Conservation (phyloP, 2,329 filamentous ascomycete species). For the Ambrosiella xylebori region DNA sequence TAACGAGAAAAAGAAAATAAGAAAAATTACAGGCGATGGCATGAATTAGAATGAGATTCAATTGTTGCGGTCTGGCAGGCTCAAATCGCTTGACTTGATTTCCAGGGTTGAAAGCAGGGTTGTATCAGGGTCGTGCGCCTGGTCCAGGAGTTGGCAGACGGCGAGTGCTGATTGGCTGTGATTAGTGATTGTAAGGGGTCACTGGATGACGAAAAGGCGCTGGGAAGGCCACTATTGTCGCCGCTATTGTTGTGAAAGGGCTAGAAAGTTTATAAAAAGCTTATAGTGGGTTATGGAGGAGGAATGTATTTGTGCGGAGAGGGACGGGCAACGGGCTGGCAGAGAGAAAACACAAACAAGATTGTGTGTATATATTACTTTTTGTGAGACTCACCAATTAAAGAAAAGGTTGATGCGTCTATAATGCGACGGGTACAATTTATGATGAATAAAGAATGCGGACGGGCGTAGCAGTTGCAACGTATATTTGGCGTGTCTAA, state of each 20-base stretch:
- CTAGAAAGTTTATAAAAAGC: not conserved
- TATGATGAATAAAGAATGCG: not conserved
- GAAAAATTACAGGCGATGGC: not conserved
- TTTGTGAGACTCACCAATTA: not conserved
- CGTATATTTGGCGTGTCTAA: not conserved
- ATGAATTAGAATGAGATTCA: constrained; percentile 1
- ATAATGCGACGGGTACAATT: not conserved
- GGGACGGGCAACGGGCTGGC: not conserved
- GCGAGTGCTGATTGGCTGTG: not conserved
- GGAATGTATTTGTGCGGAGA: not conserved
- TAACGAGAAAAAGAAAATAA: not conserved
- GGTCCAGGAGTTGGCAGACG: not conserved
- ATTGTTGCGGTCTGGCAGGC: not conserved
- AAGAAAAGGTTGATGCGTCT: not conserved
- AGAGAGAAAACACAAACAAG: not conserved
- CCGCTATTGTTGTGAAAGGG: not conserved
- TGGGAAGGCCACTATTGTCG: not conserved
- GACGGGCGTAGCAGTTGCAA: not conserved
- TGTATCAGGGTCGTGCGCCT: not conserved
- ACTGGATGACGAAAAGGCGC: not conserved
- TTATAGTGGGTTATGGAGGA: not conserved
- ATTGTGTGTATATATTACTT: not conserved
- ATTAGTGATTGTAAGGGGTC: not conserved
- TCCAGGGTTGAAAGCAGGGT: not conserved
- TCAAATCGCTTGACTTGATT: not conserved